phyloP scores from a whole-genome alignment of 1,139 yeast species.

The Sporopachydermia cereana region DNA sequence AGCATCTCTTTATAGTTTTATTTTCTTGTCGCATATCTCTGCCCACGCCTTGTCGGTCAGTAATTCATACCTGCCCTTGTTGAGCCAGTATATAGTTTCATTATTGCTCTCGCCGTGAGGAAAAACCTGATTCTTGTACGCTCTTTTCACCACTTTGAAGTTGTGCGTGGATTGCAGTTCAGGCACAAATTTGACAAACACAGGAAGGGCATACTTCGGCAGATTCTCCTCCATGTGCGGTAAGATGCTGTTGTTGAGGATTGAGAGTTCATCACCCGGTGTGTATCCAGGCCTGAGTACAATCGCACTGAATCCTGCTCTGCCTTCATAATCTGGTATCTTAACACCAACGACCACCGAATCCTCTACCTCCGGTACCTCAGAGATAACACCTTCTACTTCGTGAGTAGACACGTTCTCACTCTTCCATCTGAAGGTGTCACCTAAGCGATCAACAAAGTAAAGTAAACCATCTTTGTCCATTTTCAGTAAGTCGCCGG shows the following conservation, averaged over 20 bases:
- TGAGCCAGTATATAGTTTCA: slow-evolving; percentile 63
- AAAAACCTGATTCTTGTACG: slow-evolving; percentile 62
- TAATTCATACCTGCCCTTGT: slow-evolving; percentile 41
- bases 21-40: slow-evolving; percentile 21
- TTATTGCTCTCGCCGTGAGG: slow-evolving; percentile 57
- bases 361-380: slow-evolving; percentile 39
- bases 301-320: slow-evolving; percentile 58
- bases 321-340: slow-evolving; percentile 84
- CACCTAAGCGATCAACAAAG: slow-evolving; percentile 90
- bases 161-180: slow-evolving; percentile 63
- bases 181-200: slow-evolving; percentile 59
- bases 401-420: slow-evolving; percentile 93
- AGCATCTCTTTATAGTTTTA: not conserved
- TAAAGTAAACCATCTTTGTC: slow-evolving; percentile 64
- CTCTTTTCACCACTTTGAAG: slow-evolving; percentile 75
- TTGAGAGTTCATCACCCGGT: not conserved
- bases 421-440: slow-evolving; percentile 94
- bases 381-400: slow-evolving; percentile 64
- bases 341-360: slow-evolving; percentile 83
- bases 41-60: slow-evolving; percentile 52
- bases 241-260: slow-evolving; percentile 26
- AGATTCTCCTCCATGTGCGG: slow-evolving; percentile 36
- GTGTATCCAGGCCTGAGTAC: not conserved
- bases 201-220: slow-evolving; percentile 86
- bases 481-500: slow-evolving; percentile 70